Evolutionary conservation across 2,329 filamentous ascomycete species (phyloP).

Genomic region (Neurospora crassa): DNA sequence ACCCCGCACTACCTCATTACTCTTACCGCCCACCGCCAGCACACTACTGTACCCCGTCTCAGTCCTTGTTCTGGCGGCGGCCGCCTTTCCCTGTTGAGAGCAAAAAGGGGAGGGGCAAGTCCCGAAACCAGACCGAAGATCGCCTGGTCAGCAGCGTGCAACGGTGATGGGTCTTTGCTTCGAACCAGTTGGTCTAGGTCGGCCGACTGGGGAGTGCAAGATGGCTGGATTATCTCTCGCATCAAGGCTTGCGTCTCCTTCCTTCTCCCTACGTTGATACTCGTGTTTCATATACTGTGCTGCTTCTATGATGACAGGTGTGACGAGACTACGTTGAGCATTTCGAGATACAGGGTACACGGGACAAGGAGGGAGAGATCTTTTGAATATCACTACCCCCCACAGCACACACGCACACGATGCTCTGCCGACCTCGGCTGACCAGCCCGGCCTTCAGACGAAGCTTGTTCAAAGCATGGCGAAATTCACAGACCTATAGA

Average conservation of each 20-base stretch:
- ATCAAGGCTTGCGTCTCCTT: background rate
- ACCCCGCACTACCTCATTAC: background rate
- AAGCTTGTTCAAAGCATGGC: background rate
- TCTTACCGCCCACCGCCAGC: background rate
- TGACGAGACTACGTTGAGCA: background rate
- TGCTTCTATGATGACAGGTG: background rate
- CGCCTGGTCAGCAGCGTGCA: background rate
- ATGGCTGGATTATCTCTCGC: background rate
- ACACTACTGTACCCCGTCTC: background rate
- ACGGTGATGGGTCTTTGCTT: background rate
- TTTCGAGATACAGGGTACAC: background rate
- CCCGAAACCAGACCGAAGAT: background rate
- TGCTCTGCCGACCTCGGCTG: background rate
- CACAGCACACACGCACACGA: background rate
- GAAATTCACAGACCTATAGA: background rate
- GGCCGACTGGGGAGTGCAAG: background rate
- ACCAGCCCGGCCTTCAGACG: background rate
- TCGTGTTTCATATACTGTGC: background rate
- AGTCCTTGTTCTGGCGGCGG: background rate
- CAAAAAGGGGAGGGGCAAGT: background rate
- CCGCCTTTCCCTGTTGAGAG: background rate
- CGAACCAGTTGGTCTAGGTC: background rate
- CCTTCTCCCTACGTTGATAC: background rate
- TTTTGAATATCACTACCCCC: background rate
- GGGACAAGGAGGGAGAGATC: background rate